These are phyloP conservation scores for Anthostomella pinea DNA, from an alignment of 2,329 filamentous ascomycete genomes.

Conservation along the genomic window DNA sequence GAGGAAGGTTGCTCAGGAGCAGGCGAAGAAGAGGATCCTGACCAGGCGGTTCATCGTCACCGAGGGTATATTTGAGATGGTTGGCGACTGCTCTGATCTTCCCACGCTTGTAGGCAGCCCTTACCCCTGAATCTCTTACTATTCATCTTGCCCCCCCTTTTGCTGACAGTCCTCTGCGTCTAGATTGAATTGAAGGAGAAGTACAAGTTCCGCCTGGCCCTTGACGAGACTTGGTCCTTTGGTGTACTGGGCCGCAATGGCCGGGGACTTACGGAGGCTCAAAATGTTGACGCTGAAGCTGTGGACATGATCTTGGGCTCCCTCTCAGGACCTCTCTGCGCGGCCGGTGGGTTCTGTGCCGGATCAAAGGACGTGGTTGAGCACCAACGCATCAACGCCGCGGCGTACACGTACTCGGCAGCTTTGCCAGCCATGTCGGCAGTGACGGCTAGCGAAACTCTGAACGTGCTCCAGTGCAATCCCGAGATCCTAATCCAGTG, in stretches of 20 bases:
- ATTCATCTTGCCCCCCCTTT: constrained; percentile 1
- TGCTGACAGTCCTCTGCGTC: constrained; percentile 7
- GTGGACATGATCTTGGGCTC: constrained; percentile 98
- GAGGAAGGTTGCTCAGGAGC: constrained; percentile 81
- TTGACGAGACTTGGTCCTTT: constrained; percentile 98
- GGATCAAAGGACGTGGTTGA: constrained; percentile 88
- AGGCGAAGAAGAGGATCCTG: constrained; percentile 77
- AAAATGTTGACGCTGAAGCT: constrained; percentile 89
- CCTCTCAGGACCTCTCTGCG: constrained; percentile 83
- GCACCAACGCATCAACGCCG: constrained; percentile 90
- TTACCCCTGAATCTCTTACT: constrained; percentile 24
- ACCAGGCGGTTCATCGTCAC: constrained; percentile 95
- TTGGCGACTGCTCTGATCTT: constrained; percentile 80
- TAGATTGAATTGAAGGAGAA: constrained; percentile 88
- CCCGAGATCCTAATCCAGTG: constrained; percentile 77
- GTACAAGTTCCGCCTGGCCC: constrained; percentile 96
- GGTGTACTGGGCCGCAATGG: constrained; percentile 90
- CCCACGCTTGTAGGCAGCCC: constrained; percentile 67
- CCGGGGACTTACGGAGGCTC: constrained; percentile 88
- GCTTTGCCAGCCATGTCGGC: constrained; percentile 90
- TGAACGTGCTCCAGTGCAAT: constrained; percentile 80
- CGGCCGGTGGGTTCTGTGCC: constrained; percentile 93
- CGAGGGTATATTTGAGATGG: constrained; percentile 88
- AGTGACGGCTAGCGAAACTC: constrained; percentile 91
- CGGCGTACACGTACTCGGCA: constrained; percentile 93